A percentile compares a stretch with the other conserved stretches of the same genome.
phyloP scores from a whole-genome alignment of 2,329 filamentous ascomycete genomes.

The Juglanconis oblonga region DNA sequence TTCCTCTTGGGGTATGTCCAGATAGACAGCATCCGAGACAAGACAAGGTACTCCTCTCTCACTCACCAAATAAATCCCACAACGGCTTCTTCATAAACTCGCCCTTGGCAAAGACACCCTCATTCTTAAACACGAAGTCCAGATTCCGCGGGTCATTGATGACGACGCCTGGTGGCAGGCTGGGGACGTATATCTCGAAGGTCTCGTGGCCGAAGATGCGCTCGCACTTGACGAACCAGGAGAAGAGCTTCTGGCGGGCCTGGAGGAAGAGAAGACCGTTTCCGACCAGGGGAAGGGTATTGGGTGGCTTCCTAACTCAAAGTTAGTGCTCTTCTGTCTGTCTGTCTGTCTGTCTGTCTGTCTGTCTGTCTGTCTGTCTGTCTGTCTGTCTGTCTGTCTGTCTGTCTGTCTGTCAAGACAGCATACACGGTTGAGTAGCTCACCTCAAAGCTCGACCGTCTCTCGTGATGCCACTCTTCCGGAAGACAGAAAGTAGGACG shows the following conservation, averaged over 20 bases:
- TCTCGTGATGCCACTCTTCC: constrained; percentile 18
- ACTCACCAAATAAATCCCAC: constrained; percentile 58
- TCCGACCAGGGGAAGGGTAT: constrained; percentile 53
- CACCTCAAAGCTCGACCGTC: constrained; percentile 20
- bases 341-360: too few species aligned
- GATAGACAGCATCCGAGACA: too few species aligned
- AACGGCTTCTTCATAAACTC: constrained; percentile 58
- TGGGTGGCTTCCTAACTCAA: constrained; percentile 41
- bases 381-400: constrained; percentile 1
- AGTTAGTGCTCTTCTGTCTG: too few species aligned
- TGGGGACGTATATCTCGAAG: constrained; percentile 60
- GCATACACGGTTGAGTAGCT: neutral
- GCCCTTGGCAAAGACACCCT: constrained; percentile 60
- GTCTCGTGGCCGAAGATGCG: constrained; percentile 56
- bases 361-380: too few species aligned
- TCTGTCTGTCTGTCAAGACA: neutral
- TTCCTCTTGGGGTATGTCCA: too few species aligned
- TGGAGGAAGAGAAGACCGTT: constrained; percentile 62
- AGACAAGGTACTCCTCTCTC: too few species aligned
- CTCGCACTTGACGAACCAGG: constrained; percentile 61
- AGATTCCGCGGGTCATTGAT: constrained; percentile 61
- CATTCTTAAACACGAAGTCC: constrained; percentile 61
- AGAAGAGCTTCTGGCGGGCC: constrained; percentile 56
- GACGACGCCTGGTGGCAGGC: constrained; percentile 60
- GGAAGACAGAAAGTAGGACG: constrained; percentile 12